These are phyloP conservation scores for Nothophytophthora sp. DNA, from an alignment of 352 stramenopile genomes.

Conservation along the genomic window DNA sequence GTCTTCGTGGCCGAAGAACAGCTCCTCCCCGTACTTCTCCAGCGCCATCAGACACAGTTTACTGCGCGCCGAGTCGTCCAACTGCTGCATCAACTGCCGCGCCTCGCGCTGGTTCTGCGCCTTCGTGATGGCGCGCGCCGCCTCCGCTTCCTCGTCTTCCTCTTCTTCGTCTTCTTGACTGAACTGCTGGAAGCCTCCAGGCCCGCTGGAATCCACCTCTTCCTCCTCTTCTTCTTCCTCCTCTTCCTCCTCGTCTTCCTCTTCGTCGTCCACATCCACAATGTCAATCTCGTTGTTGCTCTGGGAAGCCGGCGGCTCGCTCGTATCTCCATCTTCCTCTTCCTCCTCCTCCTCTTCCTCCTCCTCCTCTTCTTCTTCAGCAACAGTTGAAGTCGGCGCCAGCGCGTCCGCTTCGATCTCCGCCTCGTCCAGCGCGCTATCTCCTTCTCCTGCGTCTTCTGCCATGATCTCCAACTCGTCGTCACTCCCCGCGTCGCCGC, in stretches of 20 bases:
- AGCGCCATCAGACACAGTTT: conserved; percentile 60
- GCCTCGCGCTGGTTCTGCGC: conserved; percentile 57
- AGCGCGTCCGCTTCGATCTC: conserved; percentile 15
- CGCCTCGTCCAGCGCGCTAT: no score
- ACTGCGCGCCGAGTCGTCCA: conserved; percentile 56
- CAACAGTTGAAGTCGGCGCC: no score
- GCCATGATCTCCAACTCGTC: neutral
- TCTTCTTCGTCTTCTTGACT: conserved; percentile 36
- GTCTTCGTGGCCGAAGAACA: conserved; percentile 62
- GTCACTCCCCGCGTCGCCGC: conserved; percentile 8
- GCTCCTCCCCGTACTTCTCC: conserved; percentile 69
- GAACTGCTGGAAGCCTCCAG: conserved; percentile 9
- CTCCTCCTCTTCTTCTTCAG: conserved; percentile 15
- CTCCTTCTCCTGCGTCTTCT: no score
- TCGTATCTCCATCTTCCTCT: no score
- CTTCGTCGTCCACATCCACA: conserved; percentile 38
- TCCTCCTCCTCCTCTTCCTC: conserved; percentile 2
- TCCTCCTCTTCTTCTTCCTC: no score
- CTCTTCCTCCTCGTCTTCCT: conserved; percentile 17
- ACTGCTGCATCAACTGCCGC: conserved; percentile 40
- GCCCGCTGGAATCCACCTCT: conserved; percentile 6
- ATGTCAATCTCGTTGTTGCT: conserved; percentile 44
- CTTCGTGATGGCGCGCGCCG: conserved; percentile 25
- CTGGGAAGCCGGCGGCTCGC: conserved; percentile 18
- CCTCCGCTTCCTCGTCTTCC: conserved; percentile 36